Percentiles rank a stretch among this genome's conserved stretches.
Evolutionary conservation across 2,329 filamentous ascomycete genomes (phyloP).

Genomic region (Fusarium sp.): DNA sequence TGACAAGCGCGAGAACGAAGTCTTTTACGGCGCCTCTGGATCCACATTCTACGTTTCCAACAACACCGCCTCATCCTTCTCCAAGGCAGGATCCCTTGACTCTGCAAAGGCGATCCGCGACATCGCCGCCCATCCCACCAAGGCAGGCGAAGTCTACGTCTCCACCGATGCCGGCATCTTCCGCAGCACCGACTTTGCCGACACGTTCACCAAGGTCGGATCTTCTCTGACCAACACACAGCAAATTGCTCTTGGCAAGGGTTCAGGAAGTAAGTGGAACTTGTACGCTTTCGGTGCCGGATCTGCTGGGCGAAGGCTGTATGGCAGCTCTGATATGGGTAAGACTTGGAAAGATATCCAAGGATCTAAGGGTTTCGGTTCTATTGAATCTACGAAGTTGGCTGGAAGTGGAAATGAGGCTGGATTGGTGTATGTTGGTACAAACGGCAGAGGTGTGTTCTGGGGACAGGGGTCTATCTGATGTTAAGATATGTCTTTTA

Average conservation of each 20-base stretch:
- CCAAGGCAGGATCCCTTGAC: slow-evolving; percentile 50
- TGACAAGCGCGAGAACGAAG: slow-evolving; percentile 63
- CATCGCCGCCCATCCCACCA: slow-evolving; percentile 66
- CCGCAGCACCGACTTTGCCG: slow-evolving; percentile 63
- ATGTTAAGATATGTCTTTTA: not conserved
- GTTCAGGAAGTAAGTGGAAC: slow-evolving; percentile 55
- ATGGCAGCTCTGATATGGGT: slow-evolving; percentile 58
- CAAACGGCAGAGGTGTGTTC: slow-evolving; percentile 61
- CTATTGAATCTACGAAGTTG: slow-evolving; percentile 54
- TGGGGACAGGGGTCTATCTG: slow-evolving; percentile 27
- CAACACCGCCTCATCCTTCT: slow-evolving; percentile 60
- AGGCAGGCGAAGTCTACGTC: slow-evolving; percentile 69
- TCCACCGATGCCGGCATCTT: slow-evolving; percentile 66
- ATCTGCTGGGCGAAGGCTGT: slow-evolving; percentile 55
- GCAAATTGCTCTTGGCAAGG: slow-evolving; percentile 57
- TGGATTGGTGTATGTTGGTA: slow-evolving; percentile 61
- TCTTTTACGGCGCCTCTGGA: slow-evolving; percentile 63
- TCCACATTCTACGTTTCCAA: slow-evolving; percentile 63
- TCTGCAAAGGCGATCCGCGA: slow-evolving; percentile 62
- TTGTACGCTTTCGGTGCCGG: slow-evolving; percentile 61
- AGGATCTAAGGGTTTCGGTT: slow-evolving; percentile 56
- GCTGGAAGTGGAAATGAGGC: slow-evolving; percentile 59
- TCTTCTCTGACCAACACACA: slow-evolving; percentile 53
- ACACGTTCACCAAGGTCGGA: slow-evolving; percentile 57
- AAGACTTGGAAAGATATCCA: slow-evolving; percentile 60